Base-by-base conservation (phyloP, 2,329 filamentous ascomycete species). In the Verticillium nubilum region DNA sequence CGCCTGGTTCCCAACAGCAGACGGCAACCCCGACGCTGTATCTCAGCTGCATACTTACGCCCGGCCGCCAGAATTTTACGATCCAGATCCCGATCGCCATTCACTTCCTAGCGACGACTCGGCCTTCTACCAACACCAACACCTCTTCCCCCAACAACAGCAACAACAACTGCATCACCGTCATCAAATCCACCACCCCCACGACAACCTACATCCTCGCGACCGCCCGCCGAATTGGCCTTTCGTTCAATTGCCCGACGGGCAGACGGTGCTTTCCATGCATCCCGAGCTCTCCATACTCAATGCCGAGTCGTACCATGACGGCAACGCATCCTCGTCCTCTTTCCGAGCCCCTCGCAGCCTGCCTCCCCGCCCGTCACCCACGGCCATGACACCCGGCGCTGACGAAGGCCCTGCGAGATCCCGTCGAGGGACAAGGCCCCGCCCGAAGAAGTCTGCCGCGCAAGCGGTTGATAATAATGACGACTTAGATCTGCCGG, bases 271-370 rank as follows among this genome's bases (percentile, higher is more conserved):
- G 37, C 31, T 54, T 25, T 59, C 66, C 61, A 68, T 74, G 60
- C 68, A 72, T 42, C 67, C 72, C 35, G 71, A 75, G 55, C 66
- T 76, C 19, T 67, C 75, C n/a, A 79, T 81, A 53, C 72, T 82
- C 56, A 78, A 72, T 65, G 78, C 78, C 50, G 78, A 81, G 67
- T 71, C 73, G 37, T 81, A 78, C 62, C 69, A 77, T 63, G 73
- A 75, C 60, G 73, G 73, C 29, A 55, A 19, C 12, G 42, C 42
- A 50, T 65, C 66, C 2, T 63, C 42, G 25, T 65, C 66, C 2
- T 63, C 31, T 57, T 59, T 63, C 57, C 61, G 57, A 58, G 59
- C 63, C 57, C 58, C 60, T 62, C 64, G 57, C 29, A 60, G 61
- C 59, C 54, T 64, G 19, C 62, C 61, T 61, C 58, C 57, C 53